Evolutionary conservation across 495 filamentous ascomycete species (phyloP), one percentile per base, ranked within the genome.

Genomic region (Hyaloscypha variabilis): DNA sequence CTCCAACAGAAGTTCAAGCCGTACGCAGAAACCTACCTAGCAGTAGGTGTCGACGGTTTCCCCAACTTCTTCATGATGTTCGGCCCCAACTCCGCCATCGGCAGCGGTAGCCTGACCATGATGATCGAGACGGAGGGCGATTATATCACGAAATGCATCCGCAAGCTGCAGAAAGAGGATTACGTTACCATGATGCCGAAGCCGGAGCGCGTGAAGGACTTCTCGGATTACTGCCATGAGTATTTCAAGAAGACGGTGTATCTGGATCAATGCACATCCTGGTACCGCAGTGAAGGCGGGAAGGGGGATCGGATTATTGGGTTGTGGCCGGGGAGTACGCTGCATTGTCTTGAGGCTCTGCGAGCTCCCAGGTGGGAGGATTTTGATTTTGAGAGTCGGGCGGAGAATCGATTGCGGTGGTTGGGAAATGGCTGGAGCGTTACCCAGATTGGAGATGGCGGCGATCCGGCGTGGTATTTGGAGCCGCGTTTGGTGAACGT

Each of bases 331-430:
- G 88, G 87, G 0, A 87, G 82, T 73, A 84, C 86, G 4, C 74
- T 84, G 1, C 84, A 87, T 67, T 73, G 82, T 28, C 86, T 85
- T 13, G 80, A 81, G 24, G 77, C 87, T 28, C 76, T 84, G 4
- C 73, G 83, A 25, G 82, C 88, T 54, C 88, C 88, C 1, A 76
- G 89, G 17, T 91, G 88, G 87, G 89, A 92, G 74, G 89, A 92
- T 70, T 91, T 79, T 77, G 88, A 91, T 62, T 91, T 87, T 72
- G 80, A 79, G 62, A 86, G 50, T 25, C 58, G 34, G 21, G 63
- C 63, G 8, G 67, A 64, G 61, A 72, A 72, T 63, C 6, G 49
- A 58, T 49, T 84, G 60, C 52, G 74, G 50, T 85, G 82, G 82
- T 50, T 85, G 13, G 82, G 82, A 8, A 81, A 82, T 71, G 82